Evolutionary conservation across 805 yeast genomes (phyloP), one percentile per base, ranked within the genome.

Genomic region (Candida ovalis): DNA sequence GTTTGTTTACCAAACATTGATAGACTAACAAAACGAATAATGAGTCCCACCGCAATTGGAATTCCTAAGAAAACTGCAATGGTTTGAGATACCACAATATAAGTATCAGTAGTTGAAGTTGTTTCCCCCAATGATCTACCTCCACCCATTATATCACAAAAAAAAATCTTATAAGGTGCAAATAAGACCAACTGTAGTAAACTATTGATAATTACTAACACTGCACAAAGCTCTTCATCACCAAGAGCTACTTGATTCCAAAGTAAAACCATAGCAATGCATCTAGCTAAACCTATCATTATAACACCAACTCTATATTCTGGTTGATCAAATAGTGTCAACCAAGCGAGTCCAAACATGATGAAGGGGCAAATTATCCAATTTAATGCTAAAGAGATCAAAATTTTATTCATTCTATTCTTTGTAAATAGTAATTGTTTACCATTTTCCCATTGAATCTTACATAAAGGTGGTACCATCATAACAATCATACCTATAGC

Each of bases 191-290:
- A 66, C 57, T 80, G 85, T 33, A 80, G 56, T 19, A 78, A 35
- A 44, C 80, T 73, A 61, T 80, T 80, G 40, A 77, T 58, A 6
- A 77, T 62, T 2, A 80, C 83, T n/a, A 80, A 54, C 7, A 77
- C 55, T 3, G 79, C 81, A 61, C 85, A 80, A 39, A 77, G 59
- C 37, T 69, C 69, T 41, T 64, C 62, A 56, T 78, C 81, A 5
- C 84, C 84, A 7, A 64, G 71, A 2, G 83, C 79, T 17, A 80
- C 64, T 27, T 75, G 72, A 56, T 75, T 80, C 85, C 84, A 80
- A 24, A 80, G 59, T 44, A 80, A 62, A 1, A 79, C 85, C 84
- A 80, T 80, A 21, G 84, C 85, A 52, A 80, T 78, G 57, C 85
- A 80, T 49, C 84, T 63, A 5, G 82, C 84, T 32, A 77, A 48